Percentiles rank a stretch among this genome's conserved stretches.
Conservation (phyloP, 768 basidiomycete species). For the Tulasnella sp. region DNA sequence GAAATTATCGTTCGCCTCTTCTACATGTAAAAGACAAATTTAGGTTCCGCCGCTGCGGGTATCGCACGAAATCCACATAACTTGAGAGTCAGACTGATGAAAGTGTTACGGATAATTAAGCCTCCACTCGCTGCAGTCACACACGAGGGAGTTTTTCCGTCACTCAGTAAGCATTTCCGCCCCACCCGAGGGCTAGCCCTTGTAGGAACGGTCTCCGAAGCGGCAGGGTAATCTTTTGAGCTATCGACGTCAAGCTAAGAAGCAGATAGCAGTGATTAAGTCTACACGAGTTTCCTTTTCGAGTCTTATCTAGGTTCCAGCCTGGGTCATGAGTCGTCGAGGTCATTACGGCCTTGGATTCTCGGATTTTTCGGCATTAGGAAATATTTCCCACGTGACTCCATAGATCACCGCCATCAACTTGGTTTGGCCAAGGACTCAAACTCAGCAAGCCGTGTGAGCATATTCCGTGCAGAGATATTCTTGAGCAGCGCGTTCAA, state of each 20-base stretch:
- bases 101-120: too few relatives aligned
- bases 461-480: not conserved
- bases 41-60: too few relatives aligned
- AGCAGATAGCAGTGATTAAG: not conserved
- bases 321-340: not conserved
- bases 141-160: too few relatives aligned
- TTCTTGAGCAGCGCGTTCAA: not conserved
- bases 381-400: not conserved
- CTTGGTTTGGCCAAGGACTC: not conserved
- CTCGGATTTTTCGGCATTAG: not conserved
- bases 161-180: not conserved
- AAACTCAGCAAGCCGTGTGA: not conserved
- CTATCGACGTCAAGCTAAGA: not conserved
- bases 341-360: not conserved
- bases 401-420: too few relatives aligned
- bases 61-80: too few relatives aligned
- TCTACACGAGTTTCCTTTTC: not conserved
- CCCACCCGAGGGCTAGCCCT: not conserved
- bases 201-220: not conserved
- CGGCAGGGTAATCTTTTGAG: not conserved
- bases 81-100: too few relatives aligned
- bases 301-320: not conserved
- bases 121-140: too few relatives aligned
- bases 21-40: too few relatives aligned
- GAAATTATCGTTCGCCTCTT: too few relatives aligned